Evolutionary conservation across 192 early-diverging fungal species (phyloP).

Genomic region (Backusella parvicylindrica): DNA sequence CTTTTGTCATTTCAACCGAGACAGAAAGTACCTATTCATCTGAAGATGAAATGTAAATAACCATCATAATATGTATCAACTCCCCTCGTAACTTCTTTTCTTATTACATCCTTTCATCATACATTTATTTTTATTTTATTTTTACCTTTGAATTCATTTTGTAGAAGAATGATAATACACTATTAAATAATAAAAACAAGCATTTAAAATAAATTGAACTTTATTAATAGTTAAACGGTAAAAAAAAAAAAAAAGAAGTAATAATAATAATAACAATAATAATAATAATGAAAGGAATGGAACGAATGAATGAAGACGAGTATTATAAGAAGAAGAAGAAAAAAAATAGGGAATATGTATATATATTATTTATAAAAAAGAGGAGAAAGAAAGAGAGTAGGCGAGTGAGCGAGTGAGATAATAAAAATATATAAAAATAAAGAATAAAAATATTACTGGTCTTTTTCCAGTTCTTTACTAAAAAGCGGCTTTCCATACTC

Average conservation of each 20-base stretch:
- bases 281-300: too few relatives aligned
- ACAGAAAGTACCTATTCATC: neutral
- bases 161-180: too few relatives aligned
- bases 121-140: too few relatives aligned
- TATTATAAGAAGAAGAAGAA: neutral
- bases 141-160: too few relatives aligned
- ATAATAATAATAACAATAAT: too few relatives aligned
- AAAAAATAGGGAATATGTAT: neutral
- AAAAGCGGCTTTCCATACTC: conserved; percentile 15
- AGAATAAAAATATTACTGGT: neutral
- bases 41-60: neutral
- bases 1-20: neutral
- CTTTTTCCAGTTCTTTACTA: neutral
- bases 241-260: neutral
- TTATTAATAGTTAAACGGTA: neutral
- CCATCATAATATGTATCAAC: neutral
- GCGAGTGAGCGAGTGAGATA: too few relatives aligned
- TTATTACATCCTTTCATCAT: neutral
- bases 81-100: too few relatives aligned
- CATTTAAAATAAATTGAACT: neutral
- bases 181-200: too few relatives aligned
- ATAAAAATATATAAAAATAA: neutral
- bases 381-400: too few relatives aligned
- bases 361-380: neutral
- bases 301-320: neutral